Conservation (phyloP, 2,329 filamentous ascomycete genomes). For the Paecilomyces variotii region DNA sequence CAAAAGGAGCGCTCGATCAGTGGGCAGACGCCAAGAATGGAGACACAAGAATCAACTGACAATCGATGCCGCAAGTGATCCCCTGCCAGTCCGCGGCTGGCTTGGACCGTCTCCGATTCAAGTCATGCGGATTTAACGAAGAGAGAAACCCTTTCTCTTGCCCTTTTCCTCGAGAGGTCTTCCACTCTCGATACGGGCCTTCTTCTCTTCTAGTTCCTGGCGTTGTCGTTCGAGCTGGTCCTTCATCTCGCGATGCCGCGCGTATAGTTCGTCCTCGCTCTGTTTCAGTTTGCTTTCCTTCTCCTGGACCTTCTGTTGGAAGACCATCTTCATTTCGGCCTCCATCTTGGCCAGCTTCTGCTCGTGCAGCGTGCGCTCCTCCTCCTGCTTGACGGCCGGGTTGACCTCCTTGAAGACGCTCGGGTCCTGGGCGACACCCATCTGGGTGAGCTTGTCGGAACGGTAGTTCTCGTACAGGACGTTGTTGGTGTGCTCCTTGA, state of each 20-base stretch:
- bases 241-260: slow-evolving; percentile 99
- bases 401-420: slow-evolving; percentile 99
- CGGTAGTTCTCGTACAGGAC: slow-evolving; percentile 98
- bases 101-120: slow-evolving; percentile 4
- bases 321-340: slow-evolving; percentile 99
- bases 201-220: slow-evolving; percentile 96
- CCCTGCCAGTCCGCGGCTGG: slow-evolving; percentile 4
- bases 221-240: slow-evolving; percentile 96
- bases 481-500: slow-evolving; percentile 99
- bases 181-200: slow-evolving; percentile 86
- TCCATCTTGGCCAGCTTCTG: slow-evolving; percentile 99
- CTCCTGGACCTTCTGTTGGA: slow-evolving; percentile 99
- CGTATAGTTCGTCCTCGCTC: slow-evolving; percentile 97
- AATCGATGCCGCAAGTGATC: slow-evolving; percentile 8
- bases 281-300: slow-evolving; percentile 99
- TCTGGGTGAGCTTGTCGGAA: slow-evolving; percentile 96
- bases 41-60: slow-evolving; percentile 3
- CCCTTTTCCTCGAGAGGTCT: slow-evolving; percentile 94
- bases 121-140: slow-evolving; percentile 57
- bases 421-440: slow-evolving; percentile 97
- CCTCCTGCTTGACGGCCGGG: slow-evolving; percentile 98
- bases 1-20: slow-evolving; percentile 8
- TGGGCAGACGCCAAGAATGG: slow-evolving; percentile 6
- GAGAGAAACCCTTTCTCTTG: slow-evolving; percentile 99
- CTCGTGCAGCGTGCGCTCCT: slow-evolving; percentile 95